These are phyloP conservation scores for Auricularia sp. DNA, from an alignment of 768 basidiomycete species.

Conservation along the genomic window DNA sequence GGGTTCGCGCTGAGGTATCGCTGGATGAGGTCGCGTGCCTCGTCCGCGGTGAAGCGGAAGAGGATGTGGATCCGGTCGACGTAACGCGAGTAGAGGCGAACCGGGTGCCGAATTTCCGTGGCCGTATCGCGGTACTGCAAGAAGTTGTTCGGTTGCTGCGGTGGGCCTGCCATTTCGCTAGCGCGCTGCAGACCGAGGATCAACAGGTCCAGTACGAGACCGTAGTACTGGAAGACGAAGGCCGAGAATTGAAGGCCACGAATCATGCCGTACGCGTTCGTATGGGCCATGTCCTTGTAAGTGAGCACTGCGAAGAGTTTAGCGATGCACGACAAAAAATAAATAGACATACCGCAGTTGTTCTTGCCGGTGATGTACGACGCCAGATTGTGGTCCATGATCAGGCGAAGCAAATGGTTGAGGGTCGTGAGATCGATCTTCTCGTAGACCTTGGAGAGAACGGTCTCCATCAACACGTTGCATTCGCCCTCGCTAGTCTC, in stretches of 20 bases:
- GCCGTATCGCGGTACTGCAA: slow-evolving; percentile 90
- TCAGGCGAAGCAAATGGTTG: slow-evolving; percentile 89
- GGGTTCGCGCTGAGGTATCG: slow-evolving; percentile 95
- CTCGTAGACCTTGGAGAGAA: slow-evolving; percentile 95
- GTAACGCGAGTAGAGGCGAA: slow-evolving; percentile 93
- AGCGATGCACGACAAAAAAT: neutral
- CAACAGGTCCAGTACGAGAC: slow-evolving; percentile 87
- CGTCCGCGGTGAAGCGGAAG: slow-evolving; percentile 96
- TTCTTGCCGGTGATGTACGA: slow-evolving; percentile 99
- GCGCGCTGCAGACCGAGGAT: slow-evolving; percentile 96
- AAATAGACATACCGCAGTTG: slow-evolving; percentile 55
- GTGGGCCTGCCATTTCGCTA: slow-evolving; percentile 98
- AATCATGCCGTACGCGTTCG: slow-evolving; percentile 93
- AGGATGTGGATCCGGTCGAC: slow-evolving; percentile 91
- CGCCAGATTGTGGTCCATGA: slow-evolving; percentile 96
- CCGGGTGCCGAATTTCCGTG: slow-evolving; percentile 95
- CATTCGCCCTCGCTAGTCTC: slow-evolving; percentile 97
- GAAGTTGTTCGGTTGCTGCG: slow-evolving; percentile 97
- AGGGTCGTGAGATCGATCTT: slow-evolving; percentile 95
- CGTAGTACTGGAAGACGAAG: slow-evolving; percentile 99
- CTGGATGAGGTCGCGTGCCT: slow-evolving; percentile 94
- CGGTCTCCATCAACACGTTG: slow-evolving; percentile 98
- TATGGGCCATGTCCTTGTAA: slow-evolving; percentile 98
- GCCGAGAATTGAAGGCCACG: slow-evolving; percentile 97
- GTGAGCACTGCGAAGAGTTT: slow-evolving; percentile 46